A percentile compares a stretch with the other conserved stretches of the same genome.
Evolutionary conservation across 2,329 filamentous ascomycete genomes (phyloP).

Genomic region (Septoria linicola): DNA sequence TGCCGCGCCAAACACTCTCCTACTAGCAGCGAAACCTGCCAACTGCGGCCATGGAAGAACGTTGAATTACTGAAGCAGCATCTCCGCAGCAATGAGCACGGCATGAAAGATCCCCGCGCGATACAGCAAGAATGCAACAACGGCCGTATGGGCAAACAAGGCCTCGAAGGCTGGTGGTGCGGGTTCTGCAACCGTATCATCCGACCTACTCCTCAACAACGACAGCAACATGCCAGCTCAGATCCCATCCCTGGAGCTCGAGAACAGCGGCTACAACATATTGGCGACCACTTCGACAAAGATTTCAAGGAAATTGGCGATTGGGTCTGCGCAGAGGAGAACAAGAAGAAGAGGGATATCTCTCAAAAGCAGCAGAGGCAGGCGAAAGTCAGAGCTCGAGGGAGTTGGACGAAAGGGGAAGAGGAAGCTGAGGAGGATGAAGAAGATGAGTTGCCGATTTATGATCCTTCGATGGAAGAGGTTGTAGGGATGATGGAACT

Average conservation of each 20-base stretch:
- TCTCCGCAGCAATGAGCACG: slow-evolving; percentile 53
- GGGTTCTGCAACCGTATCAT: slow-evolving; percentile 70
- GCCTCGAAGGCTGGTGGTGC: slow-evolving; percentile 75
- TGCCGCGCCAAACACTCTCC: slow-evolving; percentile 20
- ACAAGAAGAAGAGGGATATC: slow-evolving; percentile 38
- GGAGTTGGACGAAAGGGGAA: slow-evolving; percentile 6
- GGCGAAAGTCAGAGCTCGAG: no score
- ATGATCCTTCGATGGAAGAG: neutral
- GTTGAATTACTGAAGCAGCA: slow-evolving; percentile 62
- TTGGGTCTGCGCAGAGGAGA: slow-evolving; percentile 53
- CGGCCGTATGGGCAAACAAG: slow-evolving; percentile 62
- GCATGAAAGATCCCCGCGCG: slow-evolving; percentile 41
- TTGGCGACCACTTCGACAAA: slow-evolving; percentile 68
- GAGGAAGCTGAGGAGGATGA: slow-evolving; percentile 1
- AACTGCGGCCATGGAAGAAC: slow-evolving; percentile 58
- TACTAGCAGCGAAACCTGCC: slow-evolving; percentile 49
- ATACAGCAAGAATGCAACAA: slow-evolving; percentile 12
- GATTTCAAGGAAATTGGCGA: slow-evolving; percentile 54
- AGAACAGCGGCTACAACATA: slow-evolving; percentile 62
- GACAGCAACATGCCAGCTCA: no score
- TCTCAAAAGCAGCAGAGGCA: no score
- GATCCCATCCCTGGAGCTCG: no score
- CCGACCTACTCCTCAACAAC: neutral
- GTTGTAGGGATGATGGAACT: neutral
- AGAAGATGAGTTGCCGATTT: neutral